Evolutionary conservation across 768 basidiomycete species (phyloP).

Genomic region (Psilocybe sp.): DNA sequence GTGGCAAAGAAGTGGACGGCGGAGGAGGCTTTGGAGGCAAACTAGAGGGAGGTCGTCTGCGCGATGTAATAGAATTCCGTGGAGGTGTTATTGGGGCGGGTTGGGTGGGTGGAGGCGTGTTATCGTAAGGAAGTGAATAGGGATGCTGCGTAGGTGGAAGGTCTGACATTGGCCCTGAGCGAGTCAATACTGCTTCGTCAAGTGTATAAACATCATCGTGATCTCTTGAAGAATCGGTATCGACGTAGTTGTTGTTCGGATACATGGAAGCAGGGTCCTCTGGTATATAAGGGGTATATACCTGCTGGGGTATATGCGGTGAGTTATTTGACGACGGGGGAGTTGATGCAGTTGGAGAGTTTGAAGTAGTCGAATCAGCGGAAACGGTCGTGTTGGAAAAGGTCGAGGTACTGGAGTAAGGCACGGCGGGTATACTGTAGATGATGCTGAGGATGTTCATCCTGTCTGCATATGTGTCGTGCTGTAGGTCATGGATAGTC

Average conservation of each 20-base stretch:
- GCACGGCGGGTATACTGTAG: constrained; percentile 79
- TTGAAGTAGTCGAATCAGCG: constrained; percentile 47
- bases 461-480: constrained; percentile 92
- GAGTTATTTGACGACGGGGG: constrained; percentile 52
- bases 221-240: constrained; percentile 22
- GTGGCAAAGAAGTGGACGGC: constrained; percentile 58
- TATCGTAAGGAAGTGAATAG: constrained; percentile 48
- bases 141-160: constrained; percentile 42
- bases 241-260: constrained; percentile 19
- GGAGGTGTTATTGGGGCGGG: constrained; percentile 19
- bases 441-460: constrained; percentile 91
- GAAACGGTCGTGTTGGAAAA: constrained; percentile 31
- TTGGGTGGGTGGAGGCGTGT: constrained; percentile 22
- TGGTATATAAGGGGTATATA: constrained; percentile 33
- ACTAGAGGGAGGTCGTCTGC: constrained; percentile 53
- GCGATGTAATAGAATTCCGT: constrained; percentile 33
- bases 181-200: constrained; percentile 31
- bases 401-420: constrained; percentile 57
- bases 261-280: constrained; percentile 26
- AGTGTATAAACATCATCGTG: constrained; percentile 41
- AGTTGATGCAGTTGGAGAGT: constrained; percentile 43
- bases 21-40: constrained; percentile 68
- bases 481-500: constrained; percentile 41
- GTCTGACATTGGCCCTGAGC: constrained; percentile 23
- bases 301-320: constrained; percentile 33